Conservation (phyloP, 495 filamentous ascomycete genomes). For the Aspergillus conjunctus region DNA sequence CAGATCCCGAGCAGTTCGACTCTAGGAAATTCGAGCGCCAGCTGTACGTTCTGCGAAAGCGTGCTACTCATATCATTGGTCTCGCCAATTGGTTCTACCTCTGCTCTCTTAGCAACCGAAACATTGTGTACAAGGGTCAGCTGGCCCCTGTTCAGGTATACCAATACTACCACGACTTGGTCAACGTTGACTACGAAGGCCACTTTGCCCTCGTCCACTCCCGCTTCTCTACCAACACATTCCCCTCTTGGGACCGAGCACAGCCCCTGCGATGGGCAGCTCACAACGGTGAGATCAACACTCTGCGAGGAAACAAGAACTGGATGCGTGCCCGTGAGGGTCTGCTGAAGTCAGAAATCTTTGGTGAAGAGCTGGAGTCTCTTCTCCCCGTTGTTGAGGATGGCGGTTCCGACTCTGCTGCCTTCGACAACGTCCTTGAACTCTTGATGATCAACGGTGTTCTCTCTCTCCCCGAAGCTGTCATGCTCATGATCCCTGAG, state of each 20-base stretch:
- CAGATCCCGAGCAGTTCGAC: slow-evolving; percentile 79
- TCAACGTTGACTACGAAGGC: slow-evolving; percentile 96
- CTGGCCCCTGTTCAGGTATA: slow-evolving; percentile 97
- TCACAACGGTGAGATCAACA: slow-evolving; percentile 99
- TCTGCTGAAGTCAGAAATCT: slow-evolving; percentile 89
- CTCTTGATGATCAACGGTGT: slow-evolving; percentile 95
- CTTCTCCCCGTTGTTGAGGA: slow-evolving; percentile 97
- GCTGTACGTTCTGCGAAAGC: slow-evolving; percentile 92
- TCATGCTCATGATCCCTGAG: slow-evolving; percentile 99
- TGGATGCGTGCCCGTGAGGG: slow-evolving; percentile 99
- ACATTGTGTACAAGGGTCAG: slow-evolving; percentile 99
- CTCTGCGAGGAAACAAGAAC: slow-evolving; percentile 98
- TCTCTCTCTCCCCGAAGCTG: slow-evolving; percentile 92
- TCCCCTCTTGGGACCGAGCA: slow-evolving; percentile 98
- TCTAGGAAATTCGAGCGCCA: slow-evolving; percentile 87
- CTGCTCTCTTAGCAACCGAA: slow-evolving; percentile 96
- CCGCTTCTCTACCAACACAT: slow-evolving; percentile 98
- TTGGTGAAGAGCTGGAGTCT: slow-evolving; percentile 87
- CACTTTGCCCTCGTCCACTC: slow-evolving; percentile 98
- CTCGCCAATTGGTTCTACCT: slow-evolving; percentile 99
- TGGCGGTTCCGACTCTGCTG: slow-evolving; percentile 95
- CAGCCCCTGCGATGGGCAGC: slow-evolving; percentile 97
- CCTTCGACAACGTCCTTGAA: slow-evolving; percentile 97
- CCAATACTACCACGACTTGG: slow-evolving; percentile 96
- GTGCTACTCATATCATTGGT: slow-evolving; percentile 90